These are phyloP conservation scores for Juncus effusus DNA, from an alignment of 176 grass and related monocot genomes.

Conservation along the genomic window DNA sequence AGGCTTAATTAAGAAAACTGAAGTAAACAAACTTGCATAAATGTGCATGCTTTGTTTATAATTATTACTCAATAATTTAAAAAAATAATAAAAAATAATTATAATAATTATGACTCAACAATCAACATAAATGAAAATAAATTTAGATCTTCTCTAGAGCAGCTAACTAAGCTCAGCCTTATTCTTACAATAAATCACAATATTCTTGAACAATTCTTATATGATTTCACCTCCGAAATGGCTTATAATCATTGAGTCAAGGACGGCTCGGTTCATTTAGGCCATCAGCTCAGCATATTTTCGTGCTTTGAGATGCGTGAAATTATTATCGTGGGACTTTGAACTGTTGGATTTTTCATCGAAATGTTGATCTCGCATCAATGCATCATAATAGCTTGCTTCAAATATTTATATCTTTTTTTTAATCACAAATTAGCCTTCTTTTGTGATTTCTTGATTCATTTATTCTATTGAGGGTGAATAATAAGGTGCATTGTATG, in stretches of 20 bases:
- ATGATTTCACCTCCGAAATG: conserved; percentile 45
- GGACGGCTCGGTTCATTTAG: conserved; percentile 21
- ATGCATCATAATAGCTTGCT: conserved; percentile 19
- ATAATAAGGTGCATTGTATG: conserved; percentile 51
- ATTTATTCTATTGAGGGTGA: conserved; percentile 42
- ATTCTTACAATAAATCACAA: conserved; percentile 6
- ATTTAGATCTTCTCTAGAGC: conserved; percentile 31
- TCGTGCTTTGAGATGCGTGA: neutral
- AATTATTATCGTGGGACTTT: no score
- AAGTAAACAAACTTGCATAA: no score
- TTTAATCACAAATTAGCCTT: conserved; percentile 44
- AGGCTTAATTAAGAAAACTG: no score
- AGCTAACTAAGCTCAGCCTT: conserved; percentile 34
- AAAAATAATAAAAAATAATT: no score
- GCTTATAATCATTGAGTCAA: conserved; percentile 43
- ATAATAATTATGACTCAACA: no score
- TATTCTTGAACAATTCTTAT: conserved; percentile 43
- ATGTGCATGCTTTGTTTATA: no score
- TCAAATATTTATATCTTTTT: conserved; percentile 33
- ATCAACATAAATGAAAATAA: no score
- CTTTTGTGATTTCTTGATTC: conserved; percentile 21
- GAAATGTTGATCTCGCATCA: neutral
- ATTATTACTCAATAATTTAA: no score
- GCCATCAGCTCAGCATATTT: conserved; percentile 22
- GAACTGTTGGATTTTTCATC: neutral